Evolutionary conservation across 805 yeast genomes (phyloP).

Genomic region (Zygosaccharomyces gambellarensis): DNA sequence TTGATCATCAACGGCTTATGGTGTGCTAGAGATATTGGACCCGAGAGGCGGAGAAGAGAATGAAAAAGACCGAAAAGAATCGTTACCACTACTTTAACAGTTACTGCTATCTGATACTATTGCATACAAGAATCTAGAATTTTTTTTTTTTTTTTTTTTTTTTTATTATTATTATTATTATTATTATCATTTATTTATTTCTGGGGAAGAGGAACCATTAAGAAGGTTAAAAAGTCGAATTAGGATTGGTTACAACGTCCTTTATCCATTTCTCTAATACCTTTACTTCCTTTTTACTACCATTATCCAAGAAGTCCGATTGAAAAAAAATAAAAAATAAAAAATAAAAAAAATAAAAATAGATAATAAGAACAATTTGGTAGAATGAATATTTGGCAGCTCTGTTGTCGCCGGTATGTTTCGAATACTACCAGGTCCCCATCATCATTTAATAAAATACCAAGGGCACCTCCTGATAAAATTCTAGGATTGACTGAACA

Average conservation of each 20-base stretch:
- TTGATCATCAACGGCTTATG: background rate
- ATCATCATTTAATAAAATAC: constrained; percentile 26
- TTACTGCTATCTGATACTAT: too few relatives aligned
- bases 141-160: too few relatives aligned
- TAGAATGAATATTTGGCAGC: background rate
- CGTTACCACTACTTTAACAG: background rate
- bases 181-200: too few relatives aligned
- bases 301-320: too few relatives aligned
- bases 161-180: too few relatives aligned
- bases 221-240: too few relatives aligned
- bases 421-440: background rate
- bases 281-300: too few relatives aligned
- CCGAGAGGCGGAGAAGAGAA: constrained; percentile 1
- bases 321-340: background rate
- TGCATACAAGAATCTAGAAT: too few relatives aligned
- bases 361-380: background rate
- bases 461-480: constrained; percentile 77
- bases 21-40: background rate
- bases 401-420: background rate
- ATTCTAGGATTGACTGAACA: constrained; percentile 76
- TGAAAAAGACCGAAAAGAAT: background rate
- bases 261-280: too few relatives aligned
- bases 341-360: background rate
- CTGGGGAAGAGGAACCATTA: too few relatives aligned
- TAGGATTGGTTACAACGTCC: too few relatives aligned